phyloP scores from a whole-genome alignment of 306 rosid genomes.

The Quercus aquifolioides region DNA sequence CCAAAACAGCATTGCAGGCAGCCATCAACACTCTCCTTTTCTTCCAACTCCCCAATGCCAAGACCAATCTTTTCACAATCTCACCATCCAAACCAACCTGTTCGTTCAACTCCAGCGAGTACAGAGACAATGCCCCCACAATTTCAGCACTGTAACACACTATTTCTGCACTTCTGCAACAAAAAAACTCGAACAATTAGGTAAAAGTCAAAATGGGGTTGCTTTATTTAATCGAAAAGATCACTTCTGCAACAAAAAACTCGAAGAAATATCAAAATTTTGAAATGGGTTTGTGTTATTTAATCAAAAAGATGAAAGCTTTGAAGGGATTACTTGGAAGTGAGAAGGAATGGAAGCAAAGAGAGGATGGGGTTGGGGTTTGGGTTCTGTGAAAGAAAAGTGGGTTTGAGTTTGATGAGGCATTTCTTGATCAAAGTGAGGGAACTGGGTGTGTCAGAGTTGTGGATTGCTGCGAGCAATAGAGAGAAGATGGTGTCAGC shows the following conservation, averaged over 20 bases:
- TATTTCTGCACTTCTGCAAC: constrained; percentile 27
- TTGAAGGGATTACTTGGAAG: constrained; percentile 25
- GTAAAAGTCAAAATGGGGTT: too few species aligned
- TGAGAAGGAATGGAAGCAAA: constrained; percentile 58
- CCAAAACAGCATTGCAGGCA: constrained; percentile 72
- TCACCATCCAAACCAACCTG: constrained; percentile 52
- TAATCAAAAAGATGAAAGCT: neutral
- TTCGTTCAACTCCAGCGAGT: constrained; percentile 51
- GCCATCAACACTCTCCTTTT: constrained; percentile 36
- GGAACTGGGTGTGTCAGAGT: constrained; percentile 22
- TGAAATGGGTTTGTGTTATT: neutral
- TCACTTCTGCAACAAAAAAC: neutral
- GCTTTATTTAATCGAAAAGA: too few species aligned
- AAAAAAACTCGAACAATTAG: neutral
- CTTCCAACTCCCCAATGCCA: constrained; percentile 30
- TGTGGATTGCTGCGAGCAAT: constrained; percentile 51
- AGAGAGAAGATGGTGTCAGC: constrained; percentile 26
- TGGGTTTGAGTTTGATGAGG: constrained; percentile 38
- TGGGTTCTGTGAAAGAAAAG: constrained; percentile 21
- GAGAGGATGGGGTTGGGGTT: constrained; percentile 41
- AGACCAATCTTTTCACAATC: constrained; percentile 44
- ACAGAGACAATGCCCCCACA: constrained; percentile 56
- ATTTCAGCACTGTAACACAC: constrained; percentile 36
- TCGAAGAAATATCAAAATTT: neutral
- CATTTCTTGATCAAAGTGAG: constrained; percentile 44